Conservation (phyloP, 257 asterid genomes). For the Fraxinus excelsior region DNA sequence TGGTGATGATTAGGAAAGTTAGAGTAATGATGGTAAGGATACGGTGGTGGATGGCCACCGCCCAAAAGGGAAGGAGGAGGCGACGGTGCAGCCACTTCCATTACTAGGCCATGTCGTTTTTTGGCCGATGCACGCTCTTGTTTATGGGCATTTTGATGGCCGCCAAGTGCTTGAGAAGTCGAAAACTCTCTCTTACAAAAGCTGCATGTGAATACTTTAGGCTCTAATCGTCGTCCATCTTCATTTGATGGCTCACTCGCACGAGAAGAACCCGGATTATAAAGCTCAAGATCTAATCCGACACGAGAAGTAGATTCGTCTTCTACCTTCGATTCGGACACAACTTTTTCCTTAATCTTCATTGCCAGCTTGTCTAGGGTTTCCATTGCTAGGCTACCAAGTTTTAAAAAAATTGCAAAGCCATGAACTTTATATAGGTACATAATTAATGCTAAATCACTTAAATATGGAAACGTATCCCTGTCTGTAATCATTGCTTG, state of each 20-base stretch:
- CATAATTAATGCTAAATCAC: slow-evolving; percentile 35
- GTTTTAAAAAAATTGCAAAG: too few species aligned
- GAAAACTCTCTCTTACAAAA: slow-evolving; percentile 66
- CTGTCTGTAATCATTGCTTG: slow-evolving; percentile 33
- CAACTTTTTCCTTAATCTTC: slow-evolving; percentile 23
- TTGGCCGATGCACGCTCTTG: slow-evolving; percentile 63
- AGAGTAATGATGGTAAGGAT: slow-evolving; percentile 40
- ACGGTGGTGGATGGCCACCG: slow-evolving; percentile 37
- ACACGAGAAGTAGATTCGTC: slow-evolving; percentile 21
- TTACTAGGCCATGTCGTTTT: slow-evolving; percentile 41
- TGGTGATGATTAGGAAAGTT: slow-evolving; percentile 24
- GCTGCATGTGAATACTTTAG: slow-evolving; percentile 54
- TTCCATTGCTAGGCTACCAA: slow-evolving; percentile 31
- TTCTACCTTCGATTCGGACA: slow-evolving; percentile 10
- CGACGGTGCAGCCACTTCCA: slow-evolving; percentile 28
- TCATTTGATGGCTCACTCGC: slow-evolving; percentile 28
- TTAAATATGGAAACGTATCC: slow-evolving; percentile 46
- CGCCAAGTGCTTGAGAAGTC: slow-evolving; percentile 73
- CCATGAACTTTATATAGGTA: slow-evolving; percentile 20
- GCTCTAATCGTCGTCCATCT: slow-evolving; percentile 27
- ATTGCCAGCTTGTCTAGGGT: slow-evolving; percentile 26
- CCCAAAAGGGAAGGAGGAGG: slow-evolving; percentile 22
- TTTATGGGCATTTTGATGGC: slow-evolving; percentile 81
- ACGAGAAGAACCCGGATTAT: slow-evolving; percentile 22
- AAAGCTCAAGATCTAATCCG: slow-evolving; percentile 47